phyloP scores from a whole-genome alignment of 257 asterid species.

The Ehretia macrophylla region DNA sequence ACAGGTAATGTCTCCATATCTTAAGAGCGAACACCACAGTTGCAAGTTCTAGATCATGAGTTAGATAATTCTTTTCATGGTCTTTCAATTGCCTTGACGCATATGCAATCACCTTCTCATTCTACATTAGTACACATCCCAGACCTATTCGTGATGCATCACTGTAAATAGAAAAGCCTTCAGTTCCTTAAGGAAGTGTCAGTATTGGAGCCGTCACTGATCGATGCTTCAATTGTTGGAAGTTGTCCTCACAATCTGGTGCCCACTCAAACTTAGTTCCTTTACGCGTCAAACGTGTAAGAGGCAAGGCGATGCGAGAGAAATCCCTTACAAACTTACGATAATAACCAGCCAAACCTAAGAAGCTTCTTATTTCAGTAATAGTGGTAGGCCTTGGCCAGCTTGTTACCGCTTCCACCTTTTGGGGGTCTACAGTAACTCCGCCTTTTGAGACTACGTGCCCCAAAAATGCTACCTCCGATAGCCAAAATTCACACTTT shows the following conservation, averaged over 20 bases:
- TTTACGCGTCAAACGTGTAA: too few species aligned
- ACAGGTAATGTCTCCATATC: too few species aligned
- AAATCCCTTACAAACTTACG: too few species aligned
- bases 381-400: neutral
- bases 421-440: neutral
- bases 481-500: neutral
- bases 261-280: too few species aligned
- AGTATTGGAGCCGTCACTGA: neutral
- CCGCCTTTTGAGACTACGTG: neutral
- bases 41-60: too few species aligned
- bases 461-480: neutral
- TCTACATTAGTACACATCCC: neutral
- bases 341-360: too few species aligned
- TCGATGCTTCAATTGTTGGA: neutral
- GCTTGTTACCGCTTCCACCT: neutral
- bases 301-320: too few species aligned
- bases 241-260: neutral
- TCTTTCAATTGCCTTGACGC: neutral
- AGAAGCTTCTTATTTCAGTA: too few species aligned
- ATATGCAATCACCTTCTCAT: slow-evolving; percentile 1
- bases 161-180: neutral
- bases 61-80: slow-evolving; percentile 3
- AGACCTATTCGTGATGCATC: neutral
- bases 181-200: neutral
- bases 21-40: too few species aligned